Conservation (phyloP, 345 rosid species). For the Acer negundo region DNA sequence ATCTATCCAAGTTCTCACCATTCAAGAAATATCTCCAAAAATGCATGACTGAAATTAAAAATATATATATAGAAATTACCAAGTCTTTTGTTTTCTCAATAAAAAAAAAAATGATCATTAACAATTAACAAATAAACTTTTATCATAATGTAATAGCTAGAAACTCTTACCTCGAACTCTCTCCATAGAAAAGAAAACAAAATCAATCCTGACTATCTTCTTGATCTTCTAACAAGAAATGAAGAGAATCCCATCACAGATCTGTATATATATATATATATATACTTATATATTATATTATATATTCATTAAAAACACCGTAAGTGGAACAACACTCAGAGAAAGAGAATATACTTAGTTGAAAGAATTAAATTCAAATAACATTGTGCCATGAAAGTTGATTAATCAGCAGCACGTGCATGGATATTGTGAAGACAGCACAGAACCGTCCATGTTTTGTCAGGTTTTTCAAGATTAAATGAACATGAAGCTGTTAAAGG, state of each 20-base stretch:
- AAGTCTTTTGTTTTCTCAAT: too few relatives aligned
- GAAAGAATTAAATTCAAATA: too few relatives aligned
- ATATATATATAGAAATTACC: too few relatives aligned
- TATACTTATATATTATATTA: too few relatives aligned
- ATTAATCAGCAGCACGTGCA: conserved; percentile 15
- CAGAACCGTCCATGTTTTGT: conserved; percentile 23
- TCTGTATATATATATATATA: not conserved
- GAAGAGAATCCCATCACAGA: conserved; percentile 13
- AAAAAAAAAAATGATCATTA: too few relatives aligned
- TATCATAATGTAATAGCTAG: not conserved
- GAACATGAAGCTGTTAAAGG: conserved; percentile 31
- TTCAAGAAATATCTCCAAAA: not conserved
- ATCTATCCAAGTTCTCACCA: not conserved
- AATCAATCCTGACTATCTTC: not conserved
- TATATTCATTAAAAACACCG: too few relatives aligned
- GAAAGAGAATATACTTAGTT: not conserved
- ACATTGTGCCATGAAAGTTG: not conserved
- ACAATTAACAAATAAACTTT: not conserved
- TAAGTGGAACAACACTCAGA: not conserved
- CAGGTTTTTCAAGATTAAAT: conserved; percentile 35
- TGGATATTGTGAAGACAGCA: conserved; percentile 16
- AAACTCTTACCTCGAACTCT: conserved; percentile 1
- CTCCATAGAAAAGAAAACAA: not conserved
- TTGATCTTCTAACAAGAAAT: not conserved
- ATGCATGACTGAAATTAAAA: not conserved